Base-by-base conservation (phyloP, 2,329 filamentous ascomycete genomes). In the Lachnum nothofagi region DNA sequence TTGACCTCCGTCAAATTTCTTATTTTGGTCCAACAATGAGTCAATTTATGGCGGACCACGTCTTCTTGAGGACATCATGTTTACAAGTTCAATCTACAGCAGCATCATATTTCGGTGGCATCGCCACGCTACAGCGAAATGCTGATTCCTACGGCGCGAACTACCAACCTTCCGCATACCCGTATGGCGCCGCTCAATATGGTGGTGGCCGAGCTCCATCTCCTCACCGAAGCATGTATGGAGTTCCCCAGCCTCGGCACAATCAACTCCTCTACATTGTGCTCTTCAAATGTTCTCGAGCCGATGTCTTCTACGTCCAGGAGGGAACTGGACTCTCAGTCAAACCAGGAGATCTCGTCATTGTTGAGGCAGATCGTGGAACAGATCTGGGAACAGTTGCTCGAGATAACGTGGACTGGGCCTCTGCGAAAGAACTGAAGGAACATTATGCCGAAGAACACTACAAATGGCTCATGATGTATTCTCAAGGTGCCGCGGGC, bases 391-490 rank as follows among this genome's bases (percentile, higher is more conserved):
- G 93, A 38, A 95, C 91, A 22, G 91, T 98, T 23, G 86, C 88
- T 44, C 83, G 87, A 58, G 87, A 90, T 55, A 91, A 94, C 60
- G 83, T 97, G 33, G 87, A 89, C 54, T 90, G 90, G 78, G 85
- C 90, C 57, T 81, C 85, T 44, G 93, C 93, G 7, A 91, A 93
- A 63, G 86, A 93, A 41, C 72, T 90, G 57, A 95, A 96, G 67
- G 88, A 94, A 60, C 85, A 93, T 60, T 94, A 91, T 58, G 87
- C 87, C 2, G 89, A 96, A 65, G 90, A 97, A 65, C 93, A 98
- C 67, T 96, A 95, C 71, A 91, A 90, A 63, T 97, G 91, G 88
- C 77, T 98, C 45, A 95, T 97, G 86, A 93, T 97, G 87, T 98
- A 96, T 68, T 95, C 90, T 1, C 85, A 90, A 66, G 87, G 82